A percentile compares a stretch with the other conserved stretches of the same genome.
Evolutionary conservation across 495 filamentous ascomycete species (phyloP).

Genomic region (Melanomma pulvis-pyrius): DNA sequence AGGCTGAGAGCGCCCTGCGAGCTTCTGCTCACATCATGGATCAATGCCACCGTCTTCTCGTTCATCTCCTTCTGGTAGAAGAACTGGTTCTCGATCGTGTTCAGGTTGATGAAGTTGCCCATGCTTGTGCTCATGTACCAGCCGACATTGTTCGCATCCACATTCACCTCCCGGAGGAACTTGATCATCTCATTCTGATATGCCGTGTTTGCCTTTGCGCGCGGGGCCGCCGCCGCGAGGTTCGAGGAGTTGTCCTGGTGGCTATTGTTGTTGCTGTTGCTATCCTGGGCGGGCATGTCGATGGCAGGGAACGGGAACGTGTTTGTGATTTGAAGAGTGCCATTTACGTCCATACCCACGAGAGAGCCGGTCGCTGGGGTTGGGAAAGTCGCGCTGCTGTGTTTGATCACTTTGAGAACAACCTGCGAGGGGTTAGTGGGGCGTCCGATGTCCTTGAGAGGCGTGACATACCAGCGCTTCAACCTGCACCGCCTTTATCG

Average conservation of each 20-base stretch:
- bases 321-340: conserved; percentile 88
- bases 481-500: conserved; percentile 63
- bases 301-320: conserved; percentile 89
- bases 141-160: conserved; percentile 95
- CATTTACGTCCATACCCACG: conserved; percentile 88
- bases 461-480: conserved; percentile 69
- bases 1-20: conserved; percentile 88
- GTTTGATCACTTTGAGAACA: conserved; percentile 95
- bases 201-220: conserved; percentile 81
- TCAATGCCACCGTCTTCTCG: conserved; percentile 88
- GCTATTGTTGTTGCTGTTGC: conserved; percentile 69
- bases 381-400: conserved; percentile 83
- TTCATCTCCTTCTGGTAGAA: conserved; percentile 94
- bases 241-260: conserved; percentile 74
- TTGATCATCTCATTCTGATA: conserved; percentile 99
- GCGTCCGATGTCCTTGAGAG: neutral
- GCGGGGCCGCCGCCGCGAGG: conserved; percentile 82
- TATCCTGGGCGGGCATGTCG: conserved; percentile 70
- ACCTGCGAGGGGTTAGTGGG: conserved; percentile 58
- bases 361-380: conserved; percentile 86
- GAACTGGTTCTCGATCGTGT: conserved; percentile 97
- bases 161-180: conserved; percentile 93
- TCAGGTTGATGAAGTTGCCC: conserved; percentile 94
- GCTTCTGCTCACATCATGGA: conserved; percentile 93
- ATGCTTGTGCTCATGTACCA: conserved; percentile 99